Percentiles rank a stretch among this genome's conserved stretches.
Evolutionary conservation across 768 basidiomycete genomes (phyloP).

Genomic region (Podaxis mareebaensis): DNA sequence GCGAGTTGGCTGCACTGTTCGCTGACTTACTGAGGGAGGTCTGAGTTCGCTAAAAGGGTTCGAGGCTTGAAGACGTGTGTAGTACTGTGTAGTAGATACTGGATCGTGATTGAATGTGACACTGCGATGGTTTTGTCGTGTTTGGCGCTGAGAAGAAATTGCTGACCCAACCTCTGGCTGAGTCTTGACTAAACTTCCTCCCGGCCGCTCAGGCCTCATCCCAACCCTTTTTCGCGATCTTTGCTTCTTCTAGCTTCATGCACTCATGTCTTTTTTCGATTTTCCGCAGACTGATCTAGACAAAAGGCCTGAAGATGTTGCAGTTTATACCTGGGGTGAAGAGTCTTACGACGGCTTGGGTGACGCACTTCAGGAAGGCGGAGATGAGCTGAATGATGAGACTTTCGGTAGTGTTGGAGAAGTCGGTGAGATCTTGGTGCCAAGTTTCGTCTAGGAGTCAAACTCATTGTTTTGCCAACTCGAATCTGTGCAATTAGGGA

Average conservation of each 20-base stretch:
- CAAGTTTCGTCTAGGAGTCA: not conserved
- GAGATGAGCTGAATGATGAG: constrained; percentile 94
- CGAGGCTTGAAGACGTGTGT: not conserved
- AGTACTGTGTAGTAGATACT: too few relatives aligned
- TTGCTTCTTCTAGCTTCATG: constrained; percentile 26
- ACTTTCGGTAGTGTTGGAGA: constrained; percentile 79
- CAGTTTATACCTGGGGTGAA: constrained; percentile 92
- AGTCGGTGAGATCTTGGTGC: constrained; percentile 60
- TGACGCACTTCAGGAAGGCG: constrained; percentile 83
- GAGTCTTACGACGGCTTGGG: constrained; percentile 89
- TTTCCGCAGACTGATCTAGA: constrained; percentile 65
- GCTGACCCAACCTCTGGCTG: constrained; percentile 2
- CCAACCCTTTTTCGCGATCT: not conserved
- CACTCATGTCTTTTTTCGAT: constrained; percentile 82
- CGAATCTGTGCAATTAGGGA: constrained; percentile 49
- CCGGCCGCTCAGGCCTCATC: constrained; percentile 6
- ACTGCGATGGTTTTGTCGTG: constrained; percentile 9
- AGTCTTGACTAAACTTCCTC: constrained; percentile 2
- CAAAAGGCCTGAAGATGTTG: constrained; percentile 72
- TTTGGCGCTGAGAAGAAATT: constrained; percentile 15
- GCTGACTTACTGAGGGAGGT: too few relatives aligned
- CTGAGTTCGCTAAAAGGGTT: too few relatives aligned
- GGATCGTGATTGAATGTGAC: not conserved
- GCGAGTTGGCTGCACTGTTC: too few relatives aligned
- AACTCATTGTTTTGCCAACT: constrained; percentile 7